Conservation (phyloP, 2,329 filamentous ascomycete genomes). For the Neophaeococcomyces mojaviensis region DNA sequence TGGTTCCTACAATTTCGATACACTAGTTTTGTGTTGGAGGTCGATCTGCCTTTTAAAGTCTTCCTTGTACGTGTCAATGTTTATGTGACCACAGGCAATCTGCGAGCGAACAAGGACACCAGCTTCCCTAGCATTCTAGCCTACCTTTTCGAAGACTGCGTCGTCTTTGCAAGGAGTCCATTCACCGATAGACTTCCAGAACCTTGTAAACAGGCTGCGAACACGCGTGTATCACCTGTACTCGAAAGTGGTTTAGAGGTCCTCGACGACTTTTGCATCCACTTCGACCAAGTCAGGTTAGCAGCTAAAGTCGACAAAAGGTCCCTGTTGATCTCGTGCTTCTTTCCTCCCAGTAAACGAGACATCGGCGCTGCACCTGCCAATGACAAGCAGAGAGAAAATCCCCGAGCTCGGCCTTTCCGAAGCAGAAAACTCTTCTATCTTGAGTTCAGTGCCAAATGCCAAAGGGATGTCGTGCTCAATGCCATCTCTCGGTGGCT, state of each 20-base stretch:
- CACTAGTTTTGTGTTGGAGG: neutral
- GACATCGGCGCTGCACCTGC: too few relatives aligned
- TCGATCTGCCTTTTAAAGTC: neutral
- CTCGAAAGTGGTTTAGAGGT: neutral
- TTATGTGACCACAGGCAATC: neutral
- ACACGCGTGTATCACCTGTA: neutral
- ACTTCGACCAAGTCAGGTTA: neutral
- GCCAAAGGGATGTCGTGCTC: too few relatives aligned
- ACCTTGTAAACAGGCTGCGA: neutral
- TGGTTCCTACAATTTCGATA: neutral
- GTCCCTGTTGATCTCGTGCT: neutral
- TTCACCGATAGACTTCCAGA: neutral
- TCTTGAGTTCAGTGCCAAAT: too few relatives aligned
- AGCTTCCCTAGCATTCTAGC: neutral
- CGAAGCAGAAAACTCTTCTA: too few relatives aligned
- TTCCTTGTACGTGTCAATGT: neutral
- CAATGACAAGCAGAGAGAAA: too few relatives aligned
- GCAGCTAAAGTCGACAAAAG: neutral
- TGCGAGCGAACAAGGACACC: neutral
- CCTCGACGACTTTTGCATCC: neutral
- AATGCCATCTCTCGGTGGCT: too few relatives aligned
- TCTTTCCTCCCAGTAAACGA: neutral
- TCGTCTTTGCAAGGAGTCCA: neutral
- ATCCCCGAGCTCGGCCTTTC: too few relatives aligned
- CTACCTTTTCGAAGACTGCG: conserved; percentile 2